phyloP scores from a whole-genome alignment of 164 flowering plant genomes.

The Vitis rotundifolia region DNA sequence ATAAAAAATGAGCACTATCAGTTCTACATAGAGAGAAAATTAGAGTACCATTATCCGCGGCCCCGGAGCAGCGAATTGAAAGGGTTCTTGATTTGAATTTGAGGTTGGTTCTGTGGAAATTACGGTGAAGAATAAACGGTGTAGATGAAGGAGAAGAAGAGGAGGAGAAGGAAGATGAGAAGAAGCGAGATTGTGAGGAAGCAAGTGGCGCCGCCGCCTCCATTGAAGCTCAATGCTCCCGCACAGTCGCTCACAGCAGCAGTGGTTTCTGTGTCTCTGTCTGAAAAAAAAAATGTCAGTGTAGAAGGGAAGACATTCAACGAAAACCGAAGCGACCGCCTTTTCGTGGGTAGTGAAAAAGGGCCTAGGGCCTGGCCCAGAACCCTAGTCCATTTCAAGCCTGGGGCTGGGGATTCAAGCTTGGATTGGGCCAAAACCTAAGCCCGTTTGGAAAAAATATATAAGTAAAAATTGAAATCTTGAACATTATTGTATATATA shows the following conservation, averaged over 20 bases:
- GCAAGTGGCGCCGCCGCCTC: constrained; percentile 34
- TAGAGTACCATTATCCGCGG: constrained; percentile 43
- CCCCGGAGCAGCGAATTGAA: constrained; percentile 53
- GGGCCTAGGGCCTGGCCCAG: no score
- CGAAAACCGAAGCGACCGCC: no score
- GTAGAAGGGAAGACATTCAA: no score
- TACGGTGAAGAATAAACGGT: constrained; percentile 1
- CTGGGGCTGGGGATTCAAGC: no score
- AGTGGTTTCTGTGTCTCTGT: neutral
- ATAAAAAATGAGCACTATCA: neutral
- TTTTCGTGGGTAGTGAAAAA: no score
- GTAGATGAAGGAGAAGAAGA: constrained; percentile 16
- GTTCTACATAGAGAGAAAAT: neutral
- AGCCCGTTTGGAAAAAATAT: no score
- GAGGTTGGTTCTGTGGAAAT: constrained; percentile 18
- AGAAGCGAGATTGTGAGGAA: constrained; percentile 6
- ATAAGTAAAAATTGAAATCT: no score
- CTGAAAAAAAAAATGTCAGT: no score
- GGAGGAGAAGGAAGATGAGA: constrained; percentile 7
- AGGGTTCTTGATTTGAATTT: constrained; percentile 29
- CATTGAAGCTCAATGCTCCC: constrained; percentile 20
- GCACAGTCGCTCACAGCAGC: constrained; percentile 16
- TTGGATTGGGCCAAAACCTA: no score
- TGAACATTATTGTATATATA: no score
- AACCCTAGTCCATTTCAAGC: no score